phyloP scores from a whole-genome alignment of 2,329 filamentous ascomycete species.

The Claviceps quebecensis region DNA sequence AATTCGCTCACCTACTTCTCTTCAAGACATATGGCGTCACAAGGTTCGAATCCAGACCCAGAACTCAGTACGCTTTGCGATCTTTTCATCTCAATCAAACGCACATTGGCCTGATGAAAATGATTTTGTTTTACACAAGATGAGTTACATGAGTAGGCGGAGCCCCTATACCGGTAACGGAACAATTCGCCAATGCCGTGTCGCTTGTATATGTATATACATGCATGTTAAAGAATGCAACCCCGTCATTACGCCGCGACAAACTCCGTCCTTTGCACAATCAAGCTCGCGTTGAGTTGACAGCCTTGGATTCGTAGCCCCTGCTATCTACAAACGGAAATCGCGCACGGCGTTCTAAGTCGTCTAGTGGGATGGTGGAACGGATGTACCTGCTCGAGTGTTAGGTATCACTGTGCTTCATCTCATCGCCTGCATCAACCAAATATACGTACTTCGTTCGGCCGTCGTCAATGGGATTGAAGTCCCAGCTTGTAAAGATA shows the following conservation, averaged over 20 bases:
- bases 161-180: no score
- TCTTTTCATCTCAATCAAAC: background rate
- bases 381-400: conserved; percentile 59
- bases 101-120: no score
- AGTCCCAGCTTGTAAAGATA: conserved; percentile 71
- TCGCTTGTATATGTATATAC: background rate
- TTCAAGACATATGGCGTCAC: background rate
- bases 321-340: conserved; percentile 51
- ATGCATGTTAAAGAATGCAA: background rate
- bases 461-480: conserved; percentile 59
- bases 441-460: conserved; percentile 40
- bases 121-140: no score
- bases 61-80: background rate
- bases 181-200: background rate
- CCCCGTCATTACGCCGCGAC: background rate
- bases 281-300: conserved; percentile 21
- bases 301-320: conserved; percentile 31
- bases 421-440: background rate
- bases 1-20: background rate
- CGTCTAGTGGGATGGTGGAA: conserved; percentile 66
- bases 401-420: background rate
- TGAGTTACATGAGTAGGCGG: no score
- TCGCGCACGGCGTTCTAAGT: conserved; percentile 62
- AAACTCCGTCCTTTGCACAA: background rate
- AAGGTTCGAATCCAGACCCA: background rate